Conservation (phyloP, 169 alveolate species). For the Plasmodium malariae region DNA sequence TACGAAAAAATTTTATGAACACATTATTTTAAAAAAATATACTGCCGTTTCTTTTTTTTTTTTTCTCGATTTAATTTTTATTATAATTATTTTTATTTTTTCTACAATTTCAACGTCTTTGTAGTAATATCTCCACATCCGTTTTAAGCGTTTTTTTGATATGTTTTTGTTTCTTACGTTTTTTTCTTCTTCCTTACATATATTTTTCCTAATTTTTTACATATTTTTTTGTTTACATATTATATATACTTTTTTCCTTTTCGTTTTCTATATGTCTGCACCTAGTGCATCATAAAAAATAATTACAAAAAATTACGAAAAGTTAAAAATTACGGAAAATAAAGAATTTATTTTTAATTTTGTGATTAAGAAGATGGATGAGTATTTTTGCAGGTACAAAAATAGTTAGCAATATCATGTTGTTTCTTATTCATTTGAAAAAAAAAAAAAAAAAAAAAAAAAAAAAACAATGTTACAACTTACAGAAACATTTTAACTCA, state of each 20-base stretch:
- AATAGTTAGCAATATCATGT: not conserved
- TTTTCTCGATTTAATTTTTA: too few species aligned
- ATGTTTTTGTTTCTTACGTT: too few species aligned
- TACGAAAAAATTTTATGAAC: too few species aligned
- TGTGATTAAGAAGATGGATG: not conserved
- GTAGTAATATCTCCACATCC: too few species aligned
- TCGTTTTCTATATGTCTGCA: conserved; percentile 5
- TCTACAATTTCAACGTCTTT: too few species aligned
- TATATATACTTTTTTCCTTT: not conserved
- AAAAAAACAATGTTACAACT: too few species aligned
- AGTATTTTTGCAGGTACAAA: not conserved
- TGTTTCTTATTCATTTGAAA: not conserved
- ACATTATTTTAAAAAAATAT: too few species aligned
- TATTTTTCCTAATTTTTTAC: not conserved
- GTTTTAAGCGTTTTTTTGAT: not conserved
- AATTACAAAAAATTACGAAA: not conserved
- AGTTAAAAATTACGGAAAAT: too few species aligned
- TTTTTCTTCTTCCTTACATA: not conserved
- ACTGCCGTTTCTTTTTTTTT: too few species aligned
- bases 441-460: not conserved
- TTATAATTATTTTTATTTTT: too few species aligned
- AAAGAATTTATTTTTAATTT: not conserved
- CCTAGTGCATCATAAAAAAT: conserved; percentile 32
- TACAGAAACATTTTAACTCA: too few species aligned
- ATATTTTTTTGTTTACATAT: not conserved